Base-by-base conservation (phyloP, 2,329 filamentous ascomycete species). In the Xylariaceae sp. region DNA sequence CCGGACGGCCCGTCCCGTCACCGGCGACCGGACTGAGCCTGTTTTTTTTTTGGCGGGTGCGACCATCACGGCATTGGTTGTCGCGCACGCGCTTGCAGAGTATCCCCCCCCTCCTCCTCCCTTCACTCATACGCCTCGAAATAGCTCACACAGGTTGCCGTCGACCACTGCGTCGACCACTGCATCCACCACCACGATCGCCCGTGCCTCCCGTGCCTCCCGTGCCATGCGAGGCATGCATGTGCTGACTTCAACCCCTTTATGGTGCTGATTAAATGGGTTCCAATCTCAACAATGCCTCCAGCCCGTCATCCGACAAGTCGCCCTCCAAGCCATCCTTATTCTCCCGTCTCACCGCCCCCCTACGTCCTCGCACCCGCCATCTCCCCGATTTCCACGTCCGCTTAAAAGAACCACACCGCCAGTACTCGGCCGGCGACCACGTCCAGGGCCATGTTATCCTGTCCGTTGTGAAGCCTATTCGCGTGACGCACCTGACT, bases 351-450 rank as follows among this genome's bases (percentile, higher is more conserved):
- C 70, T 83, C 59, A 72, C 73, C 53, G 71, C 79, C 46, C 77
- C 78, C 47, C 72, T 80, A 55, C 76, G 78, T 45, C 76, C 75
- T 56, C 75, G 77, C 54, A 75, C 73, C 29, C 85, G 88, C 64
- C 84, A 87, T 69, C 77, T 90, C 62, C 78, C 84, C 73, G 88
- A 92, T 68, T 94, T 91, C 73, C 83, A 89, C 71, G 84, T 94
- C 69, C 81, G 83, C 61, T 82, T 87, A 48, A 80, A 88, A 67
- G 87, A 92, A 67, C 88, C 88, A 9, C 85, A 91, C 71, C 84
- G 85, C 61, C 84, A 87, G 65, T 91, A 91, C 71, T 77, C 76
- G 30, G 86, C 87, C 3, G 88, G 88, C 57, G 88, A 92, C 66
- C 74, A 84, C 61, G 86, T 94, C 46, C 81, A 80, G 55, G 89